Conservation (phyloP, 2,329 filamentous ascomycete genomes). For the Herpotrichia juniperi region DNA sequence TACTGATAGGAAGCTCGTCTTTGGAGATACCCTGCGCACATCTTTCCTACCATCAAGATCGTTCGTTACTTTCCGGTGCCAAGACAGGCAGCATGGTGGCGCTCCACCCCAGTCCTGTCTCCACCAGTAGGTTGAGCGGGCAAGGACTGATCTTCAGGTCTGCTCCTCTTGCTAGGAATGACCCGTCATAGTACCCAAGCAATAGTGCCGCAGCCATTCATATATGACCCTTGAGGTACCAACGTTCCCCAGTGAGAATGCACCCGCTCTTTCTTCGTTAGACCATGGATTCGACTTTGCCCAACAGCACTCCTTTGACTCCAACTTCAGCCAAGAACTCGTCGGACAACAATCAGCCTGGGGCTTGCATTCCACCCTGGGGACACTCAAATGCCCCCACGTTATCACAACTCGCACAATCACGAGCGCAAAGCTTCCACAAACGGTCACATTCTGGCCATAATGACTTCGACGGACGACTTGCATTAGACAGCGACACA, state of each 20-base stretch:
- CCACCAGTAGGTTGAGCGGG: not conserved
- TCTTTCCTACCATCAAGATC: not conserved
- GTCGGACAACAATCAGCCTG: not conserved
- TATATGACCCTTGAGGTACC: not conserved
- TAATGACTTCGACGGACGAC: not conserved
- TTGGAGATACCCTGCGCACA: not conserved
- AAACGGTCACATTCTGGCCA: not conserved
- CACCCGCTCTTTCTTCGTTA: not conserved
- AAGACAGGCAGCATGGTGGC: constrained; percentile 4
- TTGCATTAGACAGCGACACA: not conserved
- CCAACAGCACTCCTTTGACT: not conserved
- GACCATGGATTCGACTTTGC: not conserved
- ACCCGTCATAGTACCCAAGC: not conserved
- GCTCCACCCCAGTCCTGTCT: not conserved
- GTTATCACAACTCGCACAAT: constrained; percentile 10
- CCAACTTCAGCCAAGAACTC: not conserved
- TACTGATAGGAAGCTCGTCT: not conserved
- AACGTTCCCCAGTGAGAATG: too few relatives aligned
- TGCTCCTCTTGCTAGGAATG: not conserved
- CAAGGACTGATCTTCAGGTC: not conserved
- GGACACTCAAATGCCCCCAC: constrained; percentile 1
- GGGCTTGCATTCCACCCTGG: not conserved
- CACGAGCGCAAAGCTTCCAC: not conserved
- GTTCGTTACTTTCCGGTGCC: not conserved
- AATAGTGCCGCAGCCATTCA: not conserved